Base-by-base conservation (phyloP, 2,329 filamentous ascomycete species). In the Botrytis elliptica region DNA sequence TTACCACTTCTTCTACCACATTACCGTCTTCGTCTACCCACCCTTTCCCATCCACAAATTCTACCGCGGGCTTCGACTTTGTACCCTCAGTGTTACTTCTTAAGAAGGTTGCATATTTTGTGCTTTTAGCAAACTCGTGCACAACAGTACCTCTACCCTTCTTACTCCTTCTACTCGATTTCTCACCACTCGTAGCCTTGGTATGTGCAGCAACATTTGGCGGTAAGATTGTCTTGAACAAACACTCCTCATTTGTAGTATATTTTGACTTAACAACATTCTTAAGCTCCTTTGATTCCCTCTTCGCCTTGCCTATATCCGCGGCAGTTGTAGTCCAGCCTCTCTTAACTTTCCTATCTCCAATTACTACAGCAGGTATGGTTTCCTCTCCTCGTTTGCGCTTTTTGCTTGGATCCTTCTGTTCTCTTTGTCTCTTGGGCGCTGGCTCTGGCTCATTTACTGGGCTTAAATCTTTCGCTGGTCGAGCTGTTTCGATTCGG, bases 51-150 rank as follows among this genome's bases (percentile, higher is more conserved):
- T 97, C 92, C 59, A 96, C 88, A 81, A 91, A 98, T 73, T 91
- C 90, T 4, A 86, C 82, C 57, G 86, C 85, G n/a, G 85, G 81
- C 65, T 86, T 85, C 25, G 82, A 81, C 16, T 82, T 82, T 2
- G 83, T 83, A 1, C 83, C 83, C 1, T 84, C 81, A 8, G 84
- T 83, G 60, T 81, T 85, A 9, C 86, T 85, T 81, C 93, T 93
- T 74, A 98, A 83, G 80, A 97, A 98, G 7, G 89, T 92, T 0
- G 94, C 93, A 76, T 94, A 92, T 79, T 94, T 95, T 55, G 89
- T 90, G 12, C 92, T 94, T 81, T 94, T 94, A 78, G 92, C 89
- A 80, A 98, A 98, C 81, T 99, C 96, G 82, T 98, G 95, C 4
- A 98, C 87, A 6, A 93, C 85, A 1, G 91, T 86, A 74, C 92